Conservation (phyloP, 2,329 filamentous ascomycete species). For the Leptosphaerulina australis region DNA sequence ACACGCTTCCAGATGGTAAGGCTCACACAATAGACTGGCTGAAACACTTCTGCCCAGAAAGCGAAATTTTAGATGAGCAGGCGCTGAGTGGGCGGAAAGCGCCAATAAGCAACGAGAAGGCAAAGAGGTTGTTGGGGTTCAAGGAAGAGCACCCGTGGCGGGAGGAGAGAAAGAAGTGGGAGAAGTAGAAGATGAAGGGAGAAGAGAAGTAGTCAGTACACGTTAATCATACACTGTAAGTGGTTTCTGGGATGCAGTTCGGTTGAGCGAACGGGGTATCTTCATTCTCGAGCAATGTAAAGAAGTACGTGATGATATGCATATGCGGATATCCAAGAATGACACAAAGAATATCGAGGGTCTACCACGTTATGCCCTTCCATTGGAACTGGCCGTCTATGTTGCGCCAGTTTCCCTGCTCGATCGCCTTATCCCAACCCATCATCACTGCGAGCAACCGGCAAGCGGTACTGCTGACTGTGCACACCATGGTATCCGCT, state of each 20-base stretch:
- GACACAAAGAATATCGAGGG: background rate
- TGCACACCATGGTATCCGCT: slow-evolving; percentile 75
- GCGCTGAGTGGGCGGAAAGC: slow-evolving; percentile 57
- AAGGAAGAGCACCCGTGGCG: slow-evolving; percentile 62
- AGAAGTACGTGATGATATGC: background rate
- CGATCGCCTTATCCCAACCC: slow-evolving; percentile 70
- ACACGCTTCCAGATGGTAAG: slow-evolving; percentile 52
- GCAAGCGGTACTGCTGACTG: slow-evolving; percentile 71
- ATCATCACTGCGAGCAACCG: slow-evolving; percentile 82
- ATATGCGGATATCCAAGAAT: no score
- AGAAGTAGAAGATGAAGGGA: background rate
- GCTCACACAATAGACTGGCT: slow-evolving; percentile 56
- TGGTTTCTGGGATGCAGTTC: background rate
- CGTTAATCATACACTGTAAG: background rate
- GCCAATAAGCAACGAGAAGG: slow-evolving; percentile 65
- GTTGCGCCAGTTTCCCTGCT: slow-evolving; percentile 71
- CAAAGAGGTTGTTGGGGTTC: slow-evolving; percentile 62
- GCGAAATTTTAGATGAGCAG: slow-evolving; percentile 59
- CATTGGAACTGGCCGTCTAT: slow-evolving; percentile 56
- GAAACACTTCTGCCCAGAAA: slow-evolving; percentile 54
- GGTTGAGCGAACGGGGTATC: slow-evolving; percentile 5
- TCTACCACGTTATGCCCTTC: slow-evolving; percentile 47
- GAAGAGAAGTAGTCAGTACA: background rate
- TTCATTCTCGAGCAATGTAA: background rate
- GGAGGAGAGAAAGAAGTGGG: slow-evolving; percentile 19